Conservation (phyloP, 2,329 filamentous ascomycete genomes). For the Leptographium procerum region DNA sequence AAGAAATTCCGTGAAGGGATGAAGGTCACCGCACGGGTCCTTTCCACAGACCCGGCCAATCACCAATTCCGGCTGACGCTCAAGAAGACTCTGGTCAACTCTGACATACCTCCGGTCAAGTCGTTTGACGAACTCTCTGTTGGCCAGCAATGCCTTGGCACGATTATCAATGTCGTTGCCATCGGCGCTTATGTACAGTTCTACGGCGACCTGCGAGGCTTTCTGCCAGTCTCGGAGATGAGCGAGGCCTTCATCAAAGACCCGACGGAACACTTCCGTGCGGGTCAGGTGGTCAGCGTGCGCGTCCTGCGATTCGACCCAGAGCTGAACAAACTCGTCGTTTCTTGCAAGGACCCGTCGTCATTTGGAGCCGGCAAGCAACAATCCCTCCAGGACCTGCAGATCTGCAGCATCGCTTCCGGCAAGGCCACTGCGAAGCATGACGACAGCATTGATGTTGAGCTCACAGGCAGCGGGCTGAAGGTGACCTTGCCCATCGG, state of each 20-base stretch:
- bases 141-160: constrained; percentile 73
- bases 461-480: constrained; percentile 61
- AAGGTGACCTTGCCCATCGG: constrained; percentile 66
- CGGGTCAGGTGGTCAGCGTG: constrained; percentile 84
- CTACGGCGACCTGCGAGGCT: constrained; percentile 72
- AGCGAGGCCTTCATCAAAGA: constrained; percentile 92
- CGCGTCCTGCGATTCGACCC: constrained; percentile 74
- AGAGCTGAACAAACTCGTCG: constrained; percentile 59
- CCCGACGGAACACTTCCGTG: constrained; percentile 76
- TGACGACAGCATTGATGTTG: constrained; percentile 63
- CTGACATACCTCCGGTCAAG: constrained; percentile 68
- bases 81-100: constrained; percentile 91
- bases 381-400: constrained; percentile 61
- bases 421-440: constrained; percentile 76
- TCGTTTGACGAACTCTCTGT: constrained; percentile 62
- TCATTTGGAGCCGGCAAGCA: constrained; percentile 67
- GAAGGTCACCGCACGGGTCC: constrained; percentile 71
- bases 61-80: constrained; percentile 76
- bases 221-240: constrained; percentile 92
- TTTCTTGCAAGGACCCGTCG: constrained; percentile 86
- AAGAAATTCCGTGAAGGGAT: constrained; percentile 89
- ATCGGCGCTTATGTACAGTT: constrained; percentile 86
- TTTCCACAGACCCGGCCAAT: constrained; percentile 67
- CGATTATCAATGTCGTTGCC: constrained; percentile 67
- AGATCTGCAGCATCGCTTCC: constrained; percentile 62